Base-by-base conservation (phyloP, 2,329 filamentous ascomycete genomes). In the Fusarium metavorans region DNA sequence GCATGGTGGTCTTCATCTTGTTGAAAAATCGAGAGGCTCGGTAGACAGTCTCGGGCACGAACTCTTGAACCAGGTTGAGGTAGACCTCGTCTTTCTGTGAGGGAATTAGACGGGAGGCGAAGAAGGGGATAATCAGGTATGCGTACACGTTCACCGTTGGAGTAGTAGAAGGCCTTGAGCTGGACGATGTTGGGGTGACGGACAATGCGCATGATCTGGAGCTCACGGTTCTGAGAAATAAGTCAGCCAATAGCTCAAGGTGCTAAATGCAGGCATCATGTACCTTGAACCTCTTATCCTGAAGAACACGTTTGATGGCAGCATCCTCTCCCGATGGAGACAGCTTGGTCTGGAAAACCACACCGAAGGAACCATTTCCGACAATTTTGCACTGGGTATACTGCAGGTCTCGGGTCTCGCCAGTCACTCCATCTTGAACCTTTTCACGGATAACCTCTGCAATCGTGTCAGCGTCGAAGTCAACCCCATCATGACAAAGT, bases 351-450 rank as follows among this genome's bases (percentile, higher is more conserved):
- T 99, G 97, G 85, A 99, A 99, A 76, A 99, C 97, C 60, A 99
- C 96, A 76, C 97, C 97, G 79, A 99, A 99, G 39, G 96, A 98
- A 78, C 97, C 97, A 87, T 99, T 99, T 83, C 97, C 97, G 58
- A 99, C 97, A 81, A 99, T 98, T 88, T 99, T 99, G 89, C 96
- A 98, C 84, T 98, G 97, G 66, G 97, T 98, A 85, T 99, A 99
- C 84, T 97, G 95, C 86, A 99, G 92, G 81, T 99, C 97, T 84
- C 94, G 93, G 80, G 95, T 97, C 84, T 99, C 97, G 80, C 97
- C 97, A 16, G 97, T 99, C 77, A 98, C 88, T 83, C 97, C 97
- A 89, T 99, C 97, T 85, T 99, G 97, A 77, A 99, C 97, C 88
- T 98, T 98, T 87, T 99, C 97, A 83, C 95, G 95, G 83, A 99